Conservation (phyloP, 1,284 basidiomycete species). For the Bjerkandera adusta region DNA sequence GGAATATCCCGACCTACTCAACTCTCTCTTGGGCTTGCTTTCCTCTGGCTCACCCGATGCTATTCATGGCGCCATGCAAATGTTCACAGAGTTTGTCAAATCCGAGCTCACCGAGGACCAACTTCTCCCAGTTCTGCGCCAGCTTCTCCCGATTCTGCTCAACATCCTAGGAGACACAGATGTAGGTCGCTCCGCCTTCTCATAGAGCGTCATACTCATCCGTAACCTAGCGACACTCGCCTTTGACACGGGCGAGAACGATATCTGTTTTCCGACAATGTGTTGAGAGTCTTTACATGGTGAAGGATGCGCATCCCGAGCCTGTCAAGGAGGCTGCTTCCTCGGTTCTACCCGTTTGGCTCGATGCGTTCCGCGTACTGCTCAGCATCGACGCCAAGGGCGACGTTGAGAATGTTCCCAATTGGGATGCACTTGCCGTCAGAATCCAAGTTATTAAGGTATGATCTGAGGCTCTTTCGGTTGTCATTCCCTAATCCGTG, state of each 20-base stretch:
- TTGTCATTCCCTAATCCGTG: conserved; percentile 1
- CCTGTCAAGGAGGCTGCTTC: conserved; percentile 82
- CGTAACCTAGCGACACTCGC: conserved; percentile 58
- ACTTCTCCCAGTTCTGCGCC: conserved; percentile 81
- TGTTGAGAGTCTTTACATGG: conserved; percentile 88
- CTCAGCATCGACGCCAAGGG: conserved; percentile 62
- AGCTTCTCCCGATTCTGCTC: conserved; percentile 84
- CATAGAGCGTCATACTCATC: background rate
- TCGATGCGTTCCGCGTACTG: conserved; percentile 80
- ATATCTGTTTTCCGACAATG: conserved; percentile 91
- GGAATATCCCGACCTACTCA: conserved; percentile 84
- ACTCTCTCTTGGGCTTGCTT: conserved; percentile 69
- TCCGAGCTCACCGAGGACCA: conserved; percentile 91
- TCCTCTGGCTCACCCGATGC: conserved; percentile 69
- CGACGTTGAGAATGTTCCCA: conserved; percentile 54
- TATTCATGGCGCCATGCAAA: conserved; percentile 94
- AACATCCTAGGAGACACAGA: conserved; percentile 75
- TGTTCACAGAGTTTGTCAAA: conserved; percentile 90
- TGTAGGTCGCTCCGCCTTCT: conserved; percentile 38
- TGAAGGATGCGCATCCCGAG: conserved; percentile 88
- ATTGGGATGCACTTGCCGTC: conserved; percentile 79
- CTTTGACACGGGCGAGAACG: conserved; percentile 80
- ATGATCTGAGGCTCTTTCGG: too few relatives aligned
- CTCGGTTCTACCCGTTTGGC: conserved; percentile 85
- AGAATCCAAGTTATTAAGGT: conserved; percentile 82